Percentiles rank a stretch among this genome's conserved stretches.
Evolutionary conservation across 352 stramenopile species (phyloP).

Genomic region (Pythium periplocum): DNA sequence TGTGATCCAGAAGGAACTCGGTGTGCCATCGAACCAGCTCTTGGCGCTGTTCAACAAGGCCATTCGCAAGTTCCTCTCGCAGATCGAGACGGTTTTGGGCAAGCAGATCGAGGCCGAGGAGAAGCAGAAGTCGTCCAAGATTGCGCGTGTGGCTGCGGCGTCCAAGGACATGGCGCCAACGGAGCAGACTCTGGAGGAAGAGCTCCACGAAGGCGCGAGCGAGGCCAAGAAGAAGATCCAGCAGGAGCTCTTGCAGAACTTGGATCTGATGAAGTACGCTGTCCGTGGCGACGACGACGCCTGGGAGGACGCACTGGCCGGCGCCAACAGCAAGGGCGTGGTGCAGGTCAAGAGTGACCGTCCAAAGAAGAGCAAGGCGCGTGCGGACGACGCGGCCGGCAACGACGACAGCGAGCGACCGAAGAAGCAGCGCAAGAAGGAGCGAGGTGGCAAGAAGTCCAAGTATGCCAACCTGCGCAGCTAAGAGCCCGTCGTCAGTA

Average conservation of each 20-base stretch:
- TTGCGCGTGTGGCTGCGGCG: conserved; percentile 38
- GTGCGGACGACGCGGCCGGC: conserved; percentile 26
- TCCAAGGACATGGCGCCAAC: conserved; percentile 80
- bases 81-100: conserved; percentile 75
- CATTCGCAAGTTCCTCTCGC: conserved; percentile 85
- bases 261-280: conserved; percentile 95
- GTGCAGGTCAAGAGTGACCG: conserved; percentile 76
- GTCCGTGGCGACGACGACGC: conserved; percentile 92
- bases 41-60: conserved; percentile 98
- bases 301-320: conserved; percentile 74
- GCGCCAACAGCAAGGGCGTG: conserved; percentile 32
- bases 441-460: conserved; percentile 36
- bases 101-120: conserved; percentile 84
- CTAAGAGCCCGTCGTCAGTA: neutral
- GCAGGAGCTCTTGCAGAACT: conserved; percentile 80
- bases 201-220: conserved; percentile 66
- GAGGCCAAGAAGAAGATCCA: conserved; percentile 82
- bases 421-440: conserved; percentile 52
- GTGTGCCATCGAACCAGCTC: conserved; percentile 93
- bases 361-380: conserved; percentile 61
- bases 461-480: conserved; percentile 71
- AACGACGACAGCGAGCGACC: conserved; percentile 32
- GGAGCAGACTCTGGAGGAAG: conserved; percentile 74
- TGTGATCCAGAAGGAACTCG: conserved; percentile 90
- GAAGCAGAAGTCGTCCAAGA: conserved; percentile 65